Conservation (phyloP, 139 green algal genomes). For the Marvania coccoides region DNA sequence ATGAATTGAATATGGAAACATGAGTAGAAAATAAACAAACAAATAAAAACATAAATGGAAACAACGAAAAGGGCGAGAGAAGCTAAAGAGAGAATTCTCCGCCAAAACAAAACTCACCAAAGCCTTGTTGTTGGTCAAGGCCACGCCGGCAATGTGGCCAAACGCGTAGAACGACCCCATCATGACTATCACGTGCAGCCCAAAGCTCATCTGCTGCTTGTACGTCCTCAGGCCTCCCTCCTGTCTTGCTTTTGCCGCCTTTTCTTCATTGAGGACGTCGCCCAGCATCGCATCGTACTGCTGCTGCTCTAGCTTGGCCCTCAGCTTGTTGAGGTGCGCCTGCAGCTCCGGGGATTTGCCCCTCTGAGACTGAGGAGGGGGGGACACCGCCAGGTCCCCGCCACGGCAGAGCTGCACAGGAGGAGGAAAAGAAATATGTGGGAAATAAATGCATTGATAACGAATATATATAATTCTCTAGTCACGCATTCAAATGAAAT, state of each 20-base stretch:
- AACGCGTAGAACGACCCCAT: conserved; percentile 71
- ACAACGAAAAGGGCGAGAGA: too few species aligned
- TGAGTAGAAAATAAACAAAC: background rate
- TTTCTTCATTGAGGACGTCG: conserved; percentile 38
- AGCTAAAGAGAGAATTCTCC: too few species aligned
- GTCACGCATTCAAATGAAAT: background rate
- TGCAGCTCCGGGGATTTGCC: conserved; percentile 38
- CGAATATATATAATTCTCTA: too few species aligned
- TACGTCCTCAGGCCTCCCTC: conserved; percentile 42
- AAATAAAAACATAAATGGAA: too few species aligned
- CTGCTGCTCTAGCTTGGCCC: conserved; percentile 39
- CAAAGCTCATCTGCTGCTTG: conserved; percentile 62
- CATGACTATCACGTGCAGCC: conserved; percentile 65
- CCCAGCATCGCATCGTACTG: conserved; percentile 37
- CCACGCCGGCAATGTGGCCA: conserved; percentile 40
- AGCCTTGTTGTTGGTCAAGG: conserved; percentile 12
- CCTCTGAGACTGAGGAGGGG: conserved; percentile 21
- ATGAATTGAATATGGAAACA: background rate
- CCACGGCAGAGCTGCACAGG: conserved; percentile 40
- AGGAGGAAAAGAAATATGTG: conserved; percentile 28
- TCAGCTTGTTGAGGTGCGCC: conserved; percentile 38
- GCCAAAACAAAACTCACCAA: background rate
- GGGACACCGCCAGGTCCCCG: conserved; percentile 20
- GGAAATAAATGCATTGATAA: too few species aligned
- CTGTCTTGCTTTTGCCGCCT: conserved; percentile 11